These are phyloP conservation scores for Xylariaceae sp. DNA, from an alignment of 2,329 filamentous ascomycete genomes.

Conservation along the genomic window DNA sequence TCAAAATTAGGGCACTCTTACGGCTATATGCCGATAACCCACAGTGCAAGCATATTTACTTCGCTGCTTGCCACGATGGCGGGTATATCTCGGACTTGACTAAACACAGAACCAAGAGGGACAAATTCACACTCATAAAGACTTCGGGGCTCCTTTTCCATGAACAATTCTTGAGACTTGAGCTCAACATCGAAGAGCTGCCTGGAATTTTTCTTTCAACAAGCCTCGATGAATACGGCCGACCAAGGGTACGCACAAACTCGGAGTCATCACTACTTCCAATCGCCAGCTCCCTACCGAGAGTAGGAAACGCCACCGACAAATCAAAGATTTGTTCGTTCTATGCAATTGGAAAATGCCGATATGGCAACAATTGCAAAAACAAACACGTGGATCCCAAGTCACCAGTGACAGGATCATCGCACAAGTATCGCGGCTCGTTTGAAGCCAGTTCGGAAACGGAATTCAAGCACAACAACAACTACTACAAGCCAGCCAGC, in stretches of 20 bases:
- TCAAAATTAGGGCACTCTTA: conserved; percentile 53
- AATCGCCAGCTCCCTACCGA: neutral
- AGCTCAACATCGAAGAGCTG: conserved; percentile 49
- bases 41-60: conserved; percentile 64
- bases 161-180: conserved; percentile 50
- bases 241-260: conserved; percentile 3
- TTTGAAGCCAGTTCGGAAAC: conserved; percentile 11
- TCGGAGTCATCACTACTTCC: conserved; percentile 1
- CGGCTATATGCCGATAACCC: conserved; percentile 54
- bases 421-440: conserved; percentile 2
- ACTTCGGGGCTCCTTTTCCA: conserved; percentile 46
- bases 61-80: conserved; percentile 60
- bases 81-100: conserved; percentile 57
- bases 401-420: neutral
- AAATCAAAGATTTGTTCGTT: conserved; percentile 27
- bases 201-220: conserved; percentile 50
- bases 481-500: conserved; percentile 3
- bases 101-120: conserved; percentile 46
- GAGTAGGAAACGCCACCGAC: neutral
- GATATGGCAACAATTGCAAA: conserved; percentile 30
- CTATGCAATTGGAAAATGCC: conserved; percentile 29
- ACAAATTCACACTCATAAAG: conserved; percentile 55
- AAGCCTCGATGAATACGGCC: conserved; percentile 26
- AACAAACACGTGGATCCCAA: conserved; percentile 22
- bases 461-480: conserved; percentile 5